Conservation (phyloP, 208 protist species). For the Blechomonas ayalai region DNA sequence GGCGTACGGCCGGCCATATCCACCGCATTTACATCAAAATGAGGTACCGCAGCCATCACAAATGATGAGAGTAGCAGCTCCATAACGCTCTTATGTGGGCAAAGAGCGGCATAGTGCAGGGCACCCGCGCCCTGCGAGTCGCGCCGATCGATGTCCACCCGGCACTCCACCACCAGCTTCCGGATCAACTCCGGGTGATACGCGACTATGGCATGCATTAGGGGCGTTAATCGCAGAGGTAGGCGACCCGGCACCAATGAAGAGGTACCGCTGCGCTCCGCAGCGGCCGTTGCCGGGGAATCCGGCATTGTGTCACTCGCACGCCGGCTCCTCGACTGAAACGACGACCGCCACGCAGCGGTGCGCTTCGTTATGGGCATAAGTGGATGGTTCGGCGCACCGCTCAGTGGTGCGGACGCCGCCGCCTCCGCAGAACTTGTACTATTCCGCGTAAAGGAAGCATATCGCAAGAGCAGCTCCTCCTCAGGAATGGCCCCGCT, state of each 20-base stretch:
- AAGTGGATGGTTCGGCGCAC: too few species aligned
- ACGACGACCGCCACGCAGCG: too few species aligned
- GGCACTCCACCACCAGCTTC: constrained; percentile 62
- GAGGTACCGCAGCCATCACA: constrained; percentile 4
- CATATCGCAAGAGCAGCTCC: constrained; percentile 36
- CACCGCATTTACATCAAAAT: constrained; percentile 63
- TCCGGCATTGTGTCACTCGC: too few species aligned
- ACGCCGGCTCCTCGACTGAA: too few species aligned
- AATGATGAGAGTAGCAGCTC: constrained; percentile 40
- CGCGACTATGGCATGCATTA: constrained; percentile 67
- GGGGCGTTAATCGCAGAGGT: constrained; percentile 44
- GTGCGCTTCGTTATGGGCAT: too few species aligned
- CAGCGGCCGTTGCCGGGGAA: neutral
- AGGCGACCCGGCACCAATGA: constrained; percentile 9
- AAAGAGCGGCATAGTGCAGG: constrained; percentile 67
- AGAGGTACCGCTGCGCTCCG: constrained; percentile 2
- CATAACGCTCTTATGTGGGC: constrained; percentile 35
- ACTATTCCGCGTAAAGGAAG: too few species aligned
- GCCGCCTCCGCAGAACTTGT: neutral
- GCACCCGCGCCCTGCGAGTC: constrained; percentile 67
- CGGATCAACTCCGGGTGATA: constrained; percentile 82
- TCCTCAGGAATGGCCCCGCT: constrained; percentile 41
- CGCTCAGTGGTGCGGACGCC: neutral
- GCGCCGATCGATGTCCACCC: constrained; percentile 55
- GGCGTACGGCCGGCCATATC: constrained; percentile 74